A percentile compares a stretch with the other conserved stretches of the same genome.
Conservation (phyloP, 108 stramenopile genomes). For the Skeletonema grethae region DNA sequence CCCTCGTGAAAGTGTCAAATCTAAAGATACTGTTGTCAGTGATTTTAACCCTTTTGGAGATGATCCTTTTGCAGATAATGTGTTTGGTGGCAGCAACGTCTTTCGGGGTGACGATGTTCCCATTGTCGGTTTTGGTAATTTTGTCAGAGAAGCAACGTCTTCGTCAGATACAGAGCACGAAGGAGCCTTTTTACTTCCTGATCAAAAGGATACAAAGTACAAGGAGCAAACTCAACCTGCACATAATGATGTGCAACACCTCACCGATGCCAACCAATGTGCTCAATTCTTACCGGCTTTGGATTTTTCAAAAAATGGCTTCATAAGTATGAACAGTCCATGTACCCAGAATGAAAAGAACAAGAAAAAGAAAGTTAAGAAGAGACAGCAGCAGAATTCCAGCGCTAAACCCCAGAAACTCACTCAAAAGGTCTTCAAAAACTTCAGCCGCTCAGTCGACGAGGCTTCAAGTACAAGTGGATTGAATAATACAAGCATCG, state of each 20-base stretch:
- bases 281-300: constrained; percentile 42
- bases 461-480: not conserved
- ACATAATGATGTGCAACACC: constrained; percentile 2
- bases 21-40: not conserved
- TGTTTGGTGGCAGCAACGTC: not conserved
- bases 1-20: not conserved
- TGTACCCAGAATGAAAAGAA: not conserved
- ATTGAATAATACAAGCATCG: not conserved
- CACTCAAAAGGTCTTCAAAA: not conserved
- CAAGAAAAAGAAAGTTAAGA: not conserved
- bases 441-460: not conserved
- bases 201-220: constrained; percentile 15
- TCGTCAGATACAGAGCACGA: not conserved
- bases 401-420: not conserved
- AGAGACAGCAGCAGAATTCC: not conserved
- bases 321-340: constrained; percentile 5
- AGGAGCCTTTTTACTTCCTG: not conserved
- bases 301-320: constrained; percentile 30
- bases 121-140: not conserved
- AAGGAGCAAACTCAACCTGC: not conserved
- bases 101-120: not conserved
- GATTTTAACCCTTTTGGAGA: constrained; percentile 2
- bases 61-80: not conserved
- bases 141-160: not conserved
- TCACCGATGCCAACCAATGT: constrained; percentile 24